A percentile compares a stretch with the other conserved stretches of the same genome.
phyloP scores from a whole-genome alignment of 2,329 filamentous ascomycete species.

The Fonsecaea monophora region DNA sequence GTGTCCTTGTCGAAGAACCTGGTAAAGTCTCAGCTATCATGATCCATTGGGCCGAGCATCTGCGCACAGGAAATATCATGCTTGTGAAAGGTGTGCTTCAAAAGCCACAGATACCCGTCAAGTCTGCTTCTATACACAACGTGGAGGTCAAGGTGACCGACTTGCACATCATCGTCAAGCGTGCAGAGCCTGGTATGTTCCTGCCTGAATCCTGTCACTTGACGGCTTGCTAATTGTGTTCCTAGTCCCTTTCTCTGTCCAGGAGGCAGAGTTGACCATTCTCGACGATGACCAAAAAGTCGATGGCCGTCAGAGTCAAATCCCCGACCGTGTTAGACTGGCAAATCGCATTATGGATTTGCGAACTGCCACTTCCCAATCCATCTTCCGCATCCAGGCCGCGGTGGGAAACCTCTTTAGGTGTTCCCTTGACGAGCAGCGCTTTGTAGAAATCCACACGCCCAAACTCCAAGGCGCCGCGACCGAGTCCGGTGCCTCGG shows the following conservation, averaged over 20 bases:
- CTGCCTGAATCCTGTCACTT: neutral
- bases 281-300: slow-evolving; percentile 62
- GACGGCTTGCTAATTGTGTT: slow-evolving; percentile 16
- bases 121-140: slow-evolving; percentile 75
- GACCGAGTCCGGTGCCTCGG: slow-evolving; percentile 87
- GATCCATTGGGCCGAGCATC: slow-evolving; percentile 84
- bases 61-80: slow-evolving; percentile 79
- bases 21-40: slow-evolving; percentile 73
- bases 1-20: slow-evolving; percentile 71
- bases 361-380: slow-evolving; percentile 83
- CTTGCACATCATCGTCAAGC: slow-evolving; percentile 66
- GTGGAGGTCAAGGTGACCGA: slow-evolving; percentile 76
- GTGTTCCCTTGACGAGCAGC: slow-evolving; percentile 71
- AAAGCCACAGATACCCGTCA: slow-evolving; percentile 74
- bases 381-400: slow-evolving; percentile 85
- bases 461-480: slow-evolving; percentile 89
- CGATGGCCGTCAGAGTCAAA: slow-evolving; percentile 64
- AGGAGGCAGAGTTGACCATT: slow-evolving; percentile 70
- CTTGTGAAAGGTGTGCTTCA: slow-evolving; percentile 77
- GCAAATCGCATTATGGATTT: slow-evolving; percentile 82
- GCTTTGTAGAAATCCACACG: slow-evolving; percentile 92
- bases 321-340: slow-evolving; percentile 75
- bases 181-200: slow-evolving; percentile 59
- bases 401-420: slow-evolving; percentile 82
- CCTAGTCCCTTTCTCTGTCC: slow-evolving; percentile 69